Percentiles rank a stretch among this genome's conserved stretches.
Evolutionary conservation across 2,329 filamentous ascomycete genomes (phyloP).

Genomic region (Penicillium paneum): DNA sequence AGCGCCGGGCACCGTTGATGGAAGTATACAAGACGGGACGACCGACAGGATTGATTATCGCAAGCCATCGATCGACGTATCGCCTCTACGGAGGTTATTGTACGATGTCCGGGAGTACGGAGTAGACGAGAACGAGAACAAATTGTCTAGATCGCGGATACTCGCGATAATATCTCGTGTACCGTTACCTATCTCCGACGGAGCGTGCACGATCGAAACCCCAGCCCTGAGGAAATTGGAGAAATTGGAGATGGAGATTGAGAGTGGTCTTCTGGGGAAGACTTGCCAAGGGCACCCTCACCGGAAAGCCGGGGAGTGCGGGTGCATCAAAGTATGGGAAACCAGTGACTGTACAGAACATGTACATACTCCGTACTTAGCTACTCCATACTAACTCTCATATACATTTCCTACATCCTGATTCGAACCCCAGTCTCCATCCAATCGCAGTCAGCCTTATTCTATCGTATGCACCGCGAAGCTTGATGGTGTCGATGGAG

Average conservation of each 20-base stretch:
- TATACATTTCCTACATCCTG: neutral
- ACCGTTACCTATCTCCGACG: constrained; percentile 1
- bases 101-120: neutral
- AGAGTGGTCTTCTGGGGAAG: constrained; percentile 2
- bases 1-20: constrained; percentile 17
- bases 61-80: neutral
- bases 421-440: neutral
- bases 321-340: neutral
- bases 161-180: neutral
- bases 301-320: constrained; percentile 3
- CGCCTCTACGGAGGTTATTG: neutral
- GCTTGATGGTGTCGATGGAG: constrained; percentile 5
- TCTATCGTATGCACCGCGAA: neutral
- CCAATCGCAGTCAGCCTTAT: constrained; percentile 4
- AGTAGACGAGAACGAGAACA: neutral
- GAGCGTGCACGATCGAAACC: constrained; percentile 8
- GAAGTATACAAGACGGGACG: neutral
- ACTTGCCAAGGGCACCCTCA: constrained; percentile 3
- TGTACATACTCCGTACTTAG: neutral
- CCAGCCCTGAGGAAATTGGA: neutral
- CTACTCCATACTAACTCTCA: no score
- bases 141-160: neutral
- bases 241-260: no score
- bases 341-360: neutral
- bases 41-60: neutral